phyloP scores from a whole-genome alignment of 257 asterid species.

The Cruciata laevipes region DNA sequence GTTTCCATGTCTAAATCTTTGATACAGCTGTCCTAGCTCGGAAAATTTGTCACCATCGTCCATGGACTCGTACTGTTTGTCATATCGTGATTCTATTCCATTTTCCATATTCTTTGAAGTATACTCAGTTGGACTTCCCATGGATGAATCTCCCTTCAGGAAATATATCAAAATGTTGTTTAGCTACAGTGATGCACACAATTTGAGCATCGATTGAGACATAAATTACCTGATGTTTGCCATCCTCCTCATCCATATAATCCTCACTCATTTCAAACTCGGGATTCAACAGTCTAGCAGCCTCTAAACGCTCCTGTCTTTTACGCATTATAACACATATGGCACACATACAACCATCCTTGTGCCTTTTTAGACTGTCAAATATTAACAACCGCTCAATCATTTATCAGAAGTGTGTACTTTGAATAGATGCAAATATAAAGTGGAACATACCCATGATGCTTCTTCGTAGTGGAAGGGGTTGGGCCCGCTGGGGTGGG shows the following conservation, averaged over 20 bases:
- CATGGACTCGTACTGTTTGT: conserved; percentile 31
- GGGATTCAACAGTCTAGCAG: conserved; percentile 59
- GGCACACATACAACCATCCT: conserved; percentile 94
- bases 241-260: conserved; percentile 45
- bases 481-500: conserved; percentile 8
- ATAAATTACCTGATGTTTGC: conserved; percentile 47
- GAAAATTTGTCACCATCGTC: conserved; percentile 34
- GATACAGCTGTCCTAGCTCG: conserved; percentile 47
- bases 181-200: background rate
- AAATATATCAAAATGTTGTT: background rate
- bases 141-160: conserved; percentile 48
- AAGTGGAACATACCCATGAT: conserved; percentile 65
- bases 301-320: conserved; percentile 88
- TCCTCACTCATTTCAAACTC: conserved; percentile 59
- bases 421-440: conserved; percentile 8
- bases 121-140: conserved; percentile 68
- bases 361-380: conserved; percentile 86
- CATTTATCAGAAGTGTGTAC: background rate
- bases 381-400: background rate
- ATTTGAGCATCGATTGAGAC: background rate
- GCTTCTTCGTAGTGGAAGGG: conserved; percentile 41
- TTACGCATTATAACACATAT: conserved; percentile 97
- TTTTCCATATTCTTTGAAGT: conserved; percentile 61
- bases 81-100: conserved; percentile 38
- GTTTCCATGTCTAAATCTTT: conserved; percentile 41